Base-by-base conservation (phyloP, 176 grass and related monocot genomes). In the Tillandsia fasciculata region DNA sequence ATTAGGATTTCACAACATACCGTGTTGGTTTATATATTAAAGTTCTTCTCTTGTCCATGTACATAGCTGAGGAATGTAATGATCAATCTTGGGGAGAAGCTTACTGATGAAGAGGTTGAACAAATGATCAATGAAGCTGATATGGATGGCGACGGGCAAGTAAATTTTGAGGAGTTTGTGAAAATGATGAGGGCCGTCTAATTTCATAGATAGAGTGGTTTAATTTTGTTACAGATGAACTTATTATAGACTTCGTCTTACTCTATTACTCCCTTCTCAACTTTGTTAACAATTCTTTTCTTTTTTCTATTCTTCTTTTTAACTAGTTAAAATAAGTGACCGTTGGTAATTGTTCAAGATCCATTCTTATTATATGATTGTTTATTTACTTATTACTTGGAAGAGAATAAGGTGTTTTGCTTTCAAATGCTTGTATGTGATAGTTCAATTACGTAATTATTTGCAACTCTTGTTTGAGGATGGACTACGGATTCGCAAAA, bases 81-180 rank as follows among this genome's bases (percentile, higher is more conserved):
- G 90, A 79, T 69, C 77, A 92, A 76, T 78, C 85, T 92, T 57
- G 90, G 90, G 23, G 83, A 92, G 80, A 81, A 76, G 67, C 76
- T 89, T 76, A 92, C 73, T 0, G 83, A 89, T 51, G 77, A 85
- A 49, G 90, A 89, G 64, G 51, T 89, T 52, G 83, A 73, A 47
- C 82, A 92, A 72, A 92, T 92, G 90, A 92, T 92, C 67, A 77
- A 24, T 52, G 86, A 89, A 74, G 90, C 83, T 0, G 86, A 92
- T 53, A 75, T 72, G 0, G 90, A 92, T 51, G 90, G 90, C 0
- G 86, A 92, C 2, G 90, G 90, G 12, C 73, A 74, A 61, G 90
- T 92, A 71, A 86, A 86, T 52, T 92, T 81, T 2, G 77, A 81
- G 0, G 90, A 92, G 53, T 92, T 92, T 57, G 90, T 89, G 29